These are phyloP conservation scores for Begonia masoniana DNA, from an alignment of 306 rosid species.

Conservation along the genomic window DNA sequence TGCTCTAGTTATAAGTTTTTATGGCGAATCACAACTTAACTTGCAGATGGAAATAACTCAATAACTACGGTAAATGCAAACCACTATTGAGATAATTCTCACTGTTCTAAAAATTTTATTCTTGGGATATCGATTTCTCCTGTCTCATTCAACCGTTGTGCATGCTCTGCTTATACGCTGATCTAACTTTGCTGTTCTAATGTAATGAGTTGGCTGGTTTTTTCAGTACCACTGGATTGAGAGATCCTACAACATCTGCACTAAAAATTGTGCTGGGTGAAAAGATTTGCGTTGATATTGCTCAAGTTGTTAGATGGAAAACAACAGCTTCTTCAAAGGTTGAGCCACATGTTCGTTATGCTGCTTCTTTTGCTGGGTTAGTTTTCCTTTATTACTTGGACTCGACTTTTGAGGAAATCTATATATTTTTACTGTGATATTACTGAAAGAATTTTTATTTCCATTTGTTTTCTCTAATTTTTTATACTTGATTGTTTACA, in stretches of 20 bases:
- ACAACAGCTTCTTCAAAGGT: slow-evolving; percentile 46
- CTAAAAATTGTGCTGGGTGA: slow-evolving; percentile 82
- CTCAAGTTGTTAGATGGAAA: slow-evolving; percentile 97
- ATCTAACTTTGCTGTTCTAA: too few relatives aligned
- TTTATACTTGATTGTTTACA: background rate
- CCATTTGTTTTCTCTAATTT: background rate
- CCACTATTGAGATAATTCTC: too few relatives aligned
- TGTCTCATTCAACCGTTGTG: too few relatives aligned
- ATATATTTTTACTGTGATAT: background rate
- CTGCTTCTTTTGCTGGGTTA: slow-evolving; percentile 97
- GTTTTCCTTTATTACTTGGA: slow-evolving; percentile 12
- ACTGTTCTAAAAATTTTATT: too few relatives aligned
- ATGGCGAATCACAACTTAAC: too few relatives aligned
- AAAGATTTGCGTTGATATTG: slow-evolving; percentile 72
- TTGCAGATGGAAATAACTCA: too few relatives aligned
- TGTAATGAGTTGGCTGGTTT: slow-evolving; percentile 1
- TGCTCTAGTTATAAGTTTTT: too few relatives aligned
- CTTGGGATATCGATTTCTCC: too few relatives aligned
- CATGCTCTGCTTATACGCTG: too few relatives aligned
- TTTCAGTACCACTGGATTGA: slow-evolving; percentile 80
- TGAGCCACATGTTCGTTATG: slow-evolving; percentile 77
- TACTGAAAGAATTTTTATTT: background rate
- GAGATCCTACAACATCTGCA: slow-evolving; percentile 87
- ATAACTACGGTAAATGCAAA: too few relatives aligned
- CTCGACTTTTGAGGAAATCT: background rate